Percentiles rank a stretch among this genome's conserved stretches.
These are phyloP conservation scores for Penicillium samsonianum DNA, from an alignment of 495 filamentous ascomycete species.

Conservation along the genomic window DNA sequence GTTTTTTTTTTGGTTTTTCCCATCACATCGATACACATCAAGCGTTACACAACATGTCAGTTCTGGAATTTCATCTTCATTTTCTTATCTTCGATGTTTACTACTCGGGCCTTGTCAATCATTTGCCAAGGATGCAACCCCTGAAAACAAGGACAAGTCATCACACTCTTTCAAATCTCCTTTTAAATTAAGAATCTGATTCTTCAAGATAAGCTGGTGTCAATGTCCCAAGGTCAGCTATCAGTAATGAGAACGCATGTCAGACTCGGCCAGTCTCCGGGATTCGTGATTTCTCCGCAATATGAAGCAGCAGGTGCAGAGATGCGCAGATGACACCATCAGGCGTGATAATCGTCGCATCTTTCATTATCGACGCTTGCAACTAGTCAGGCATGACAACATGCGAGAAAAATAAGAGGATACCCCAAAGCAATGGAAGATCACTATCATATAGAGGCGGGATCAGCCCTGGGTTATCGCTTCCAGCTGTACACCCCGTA, in stretches of 20 bases:
- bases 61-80: slow-evolving; percentile 1
- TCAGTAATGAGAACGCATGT: background rate
- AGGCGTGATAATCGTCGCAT: slow-evolving; percentile 11
- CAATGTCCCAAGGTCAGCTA: background rate
- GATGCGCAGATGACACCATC: slow-evolving; percentile 4
- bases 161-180: background rate
- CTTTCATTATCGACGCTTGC: background rate
- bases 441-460: background rate
- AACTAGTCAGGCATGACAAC: background rate
- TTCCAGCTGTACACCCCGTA: background rate
- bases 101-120: background rate
- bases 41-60: slow-evolving; percentile 5
- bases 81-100: background rate
- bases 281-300: background rate
- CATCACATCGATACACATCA: slow-evolving; percentile 6
- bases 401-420: background rate
- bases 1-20: background rate
- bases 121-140: background rate
- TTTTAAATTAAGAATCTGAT: background rate
- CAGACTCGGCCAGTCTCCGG: slow-evolving; percentile 1
- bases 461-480: background rate
- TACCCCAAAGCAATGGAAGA: background rate
- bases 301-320: background rate
- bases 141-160: background rate
- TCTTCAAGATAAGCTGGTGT: background rate